Base-by-base conservation (phyloP, 2,329 filamentous ascomycete genomes). In the Talaromyces sp. region DNA sequence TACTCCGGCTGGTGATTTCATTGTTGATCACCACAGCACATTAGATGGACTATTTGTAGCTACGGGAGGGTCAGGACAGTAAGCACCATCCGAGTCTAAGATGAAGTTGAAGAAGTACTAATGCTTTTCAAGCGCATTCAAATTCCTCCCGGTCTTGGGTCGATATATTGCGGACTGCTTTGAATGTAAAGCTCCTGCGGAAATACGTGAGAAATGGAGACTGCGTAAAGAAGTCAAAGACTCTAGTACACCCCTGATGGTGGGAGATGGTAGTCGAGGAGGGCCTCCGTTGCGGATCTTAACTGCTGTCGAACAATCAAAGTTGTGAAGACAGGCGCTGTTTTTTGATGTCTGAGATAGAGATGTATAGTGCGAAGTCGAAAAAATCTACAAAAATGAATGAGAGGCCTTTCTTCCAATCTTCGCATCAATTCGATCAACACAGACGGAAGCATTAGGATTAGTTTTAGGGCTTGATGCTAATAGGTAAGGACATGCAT, bases 61-160 rank as follows among this genome's bases (percentile, higher is more conserved):
- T 1, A 44, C 42, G 5, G 42, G 42, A 12, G 42, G 42, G 2
- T 18, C 42, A 23, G 42, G 42, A 21, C 40, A 44, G 16, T 44
- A n/a, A 21, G 40, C 21, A 21, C 9, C 14, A 7, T 18, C n/a
- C 39, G 1, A 42, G 1, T 18, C 16, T 42, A 42, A 18, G 2
- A 4, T 9, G 40, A 44, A 44, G 18, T 6, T 7, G n/a, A 44
- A 44, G 18, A 44, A 12, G 5, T 23, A 23, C 42, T 44, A 23
- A 44, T 18, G 2, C 11, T 44, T 23, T 21, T 8, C 42, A 44
- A 50, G 28, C 25, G 58, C 46, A 31, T 52, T 52, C 80, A 90
- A 90, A 75, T 89, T 89, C 72, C 73, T 89, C 61, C 87, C 87
- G 0, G 81, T 89, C 7, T 74, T 90, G 14, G 87, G 87, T 7